Conservation (phyloP, 345 rosid species). For the Lepidium didymum region DNA sequence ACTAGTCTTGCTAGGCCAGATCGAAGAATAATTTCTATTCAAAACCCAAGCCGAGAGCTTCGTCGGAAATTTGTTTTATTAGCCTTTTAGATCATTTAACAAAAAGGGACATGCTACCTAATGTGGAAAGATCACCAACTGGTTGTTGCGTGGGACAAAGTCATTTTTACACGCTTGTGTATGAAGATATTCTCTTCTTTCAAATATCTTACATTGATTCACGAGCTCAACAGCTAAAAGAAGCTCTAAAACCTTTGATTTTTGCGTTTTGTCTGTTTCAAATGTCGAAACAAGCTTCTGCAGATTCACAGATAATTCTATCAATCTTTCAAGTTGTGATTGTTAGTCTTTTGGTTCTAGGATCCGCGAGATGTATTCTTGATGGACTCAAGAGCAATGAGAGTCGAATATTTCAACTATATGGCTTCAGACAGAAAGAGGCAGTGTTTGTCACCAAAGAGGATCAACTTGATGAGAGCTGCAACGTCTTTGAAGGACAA, state of each 20-base stretch:
- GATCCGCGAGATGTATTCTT: slow-evolving; percentile 41
- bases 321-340: slow-evolving; percentile 49
- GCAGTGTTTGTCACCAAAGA: slow-evolving; percentile 42
- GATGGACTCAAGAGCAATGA: slow-evolving; percentile 49
- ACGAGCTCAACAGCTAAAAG: not conserved
- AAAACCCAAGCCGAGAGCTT: not conserved
- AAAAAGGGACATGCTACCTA: slow-evolving; percentile 16
- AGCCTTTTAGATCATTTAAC: not conserved
- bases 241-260: not conserved
- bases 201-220: not conserved
- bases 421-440: slow-evolving; percentile 23
- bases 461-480: slow-evolving; percentile 50
- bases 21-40: not conserved
- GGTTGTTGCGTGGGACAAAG: slow-evolving; percentile 34
- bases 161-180: slow-evolving; percentile 30
- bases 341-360: slow-evolving; percentile 46
- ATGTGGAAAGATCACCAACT: slow-evolving; percentile 27
- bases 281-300: slow-evolving; percentile 33
- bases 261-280: not conserved
- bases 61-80: not conserved
- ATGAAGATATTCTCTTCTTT: slow-evolving; percentile 25
- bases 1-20: not conserved
- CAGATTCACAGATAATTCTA: slow-evolving; percentile 45
- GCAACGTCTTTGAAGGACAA: slow-evolving; percentile 71
- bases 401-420: slow-evolving; percentile 29